phyloP scores from a whole-genome alignment of 192 early-diverging fungal species.

The Pilaira anomala region DNA sequence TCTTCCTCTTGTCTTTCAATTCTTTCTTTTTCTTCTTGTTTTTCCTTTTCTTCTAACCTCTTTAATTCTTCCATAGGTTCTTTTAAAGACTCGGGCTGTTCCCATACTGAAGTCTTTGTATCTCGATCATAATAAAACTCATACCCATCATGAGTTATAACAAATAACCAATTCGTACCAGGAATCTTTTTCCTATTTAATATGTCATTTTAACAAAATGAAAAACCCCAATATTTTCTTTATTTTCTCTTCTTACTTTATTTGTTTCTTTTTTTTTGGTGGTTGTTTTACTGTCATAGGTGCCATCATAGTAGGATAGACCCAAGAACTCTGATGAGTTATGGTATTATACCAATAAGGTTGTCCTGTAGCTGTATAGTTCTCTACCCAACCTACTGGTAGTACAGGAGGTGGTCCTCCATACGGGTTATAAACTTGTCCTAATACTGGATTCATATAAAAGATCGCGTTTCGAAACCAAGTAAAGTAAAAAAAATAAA shows the following conservation, averaged over 20 bases:
- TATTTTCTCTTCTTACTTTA: slow-evolving; percentile 39
- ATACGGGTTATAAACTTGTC: too few species aligned
- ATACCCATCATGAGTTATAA: slow-evolving; percentile 62
- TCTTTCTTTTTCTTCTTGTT: slow-evolving; percentile 4
- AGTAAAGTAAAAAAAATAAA: too few species aligned
- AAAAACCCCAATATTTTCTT: slow-evolving; percentile 31
- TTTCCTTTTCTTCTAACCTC: slow-evolving; percentile 38
- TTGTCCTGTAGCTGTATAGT: slow-evolving; percentile 57
- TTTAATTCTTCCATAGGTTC: slow-evolving; percentile 31
- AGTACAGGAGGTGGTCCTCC: slow-evolving; percentile 11
- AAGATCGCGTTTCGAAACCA: too few species aligned
- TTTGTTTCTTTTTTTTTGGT: slow-evolving; percentile 6
- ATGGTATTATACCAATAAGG: slow-evolving; percentile 73
- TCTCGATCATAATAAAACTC: slow-evolving; percentile 78
- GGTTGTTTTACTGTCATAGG: slow-evolving; percentile 1
- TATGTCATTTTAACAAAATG: not conserved
- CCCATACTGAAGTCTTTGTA: slow-evolving; percentile 69
- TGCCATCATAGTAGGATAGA: slow-evolving; percentile 37
- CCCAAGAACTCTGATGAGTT: slow-evolving; percentile 72
- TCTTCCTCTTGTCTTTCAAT: slow-evolving; percentile 7
- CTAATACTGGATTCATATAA: too few species aligned
- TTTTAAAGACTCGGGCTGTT: slow-evolving; percentile 36
- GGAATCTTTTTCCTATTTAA: slow-evolving; percentile 57
- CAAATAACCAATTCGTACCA: slow-evolving; percentile 69
- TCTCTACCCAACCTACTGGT: slow-evolving; percentile 61